Base-by-base conservation (phyloP, 1,284 basidiomycete genomes). In the Serendipita sp. region DNA sequence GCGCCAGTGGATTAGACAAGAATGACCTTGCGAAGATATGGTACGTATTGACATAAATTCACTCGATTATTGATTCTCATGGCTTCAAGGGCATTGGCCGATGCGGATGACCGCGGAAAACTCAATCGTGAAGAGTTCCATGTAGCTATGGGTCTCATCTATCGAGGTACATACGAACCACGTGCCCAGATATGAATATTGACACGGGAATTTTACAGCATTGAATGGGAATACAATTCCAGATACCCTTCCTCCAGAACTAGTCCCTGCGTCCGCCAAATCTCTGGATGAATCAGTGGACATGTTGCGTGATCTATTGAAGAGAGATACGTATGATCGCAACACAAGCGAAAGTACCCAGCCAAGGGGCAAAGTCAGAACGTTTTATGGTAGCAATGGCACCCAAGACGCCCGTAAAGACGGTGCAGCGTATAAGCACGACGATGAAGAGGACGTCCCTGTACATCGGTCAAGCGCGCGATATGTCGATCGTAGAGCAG, bases 101-200 rank as follows among this genome's bases (percentile, higher is more conserved):
- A 97, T 74, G 81, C 82, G 45, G 88, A 93, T 68, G 92, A 96
- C 74, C 84, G 91, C 42, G 93, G 93, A 35, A 94, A 93, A 74
- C 82, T 97, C 64, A 98, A 97, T 71, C 78, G 95, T 50, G 89
- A 92, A 29, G 95, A 99, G 72, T 99, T 99, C 74, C 93, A 99
- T 72, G 91, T 98, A 63, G 96, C 95, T 1, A 99, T 99, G 95
- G 94, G 91, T 65, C 78, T 99, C 63, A 97, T 99, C 71, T 98
- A 95, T 75, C 85, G 95, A 70, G 82, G 93, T 94, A 74, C 69
- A 88, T 82, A 8, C 53, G 63, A 63, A 47, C 45, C 32, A 22
- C 22, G 12, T 42, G n/a, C 34, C 44, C 63, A 22, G 50, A 62
- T n/a, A 5, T n/a, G 22, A 2, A 29, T 60, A n/a, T 65, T 63